Percentiles rank a stretch among this genome's conserved stretches.
Evolutionary conservation across 2,329 filamentous ascomycete genomes (phyloP).

Genomic region (Microdochium trichocladiopsis): DNA sequence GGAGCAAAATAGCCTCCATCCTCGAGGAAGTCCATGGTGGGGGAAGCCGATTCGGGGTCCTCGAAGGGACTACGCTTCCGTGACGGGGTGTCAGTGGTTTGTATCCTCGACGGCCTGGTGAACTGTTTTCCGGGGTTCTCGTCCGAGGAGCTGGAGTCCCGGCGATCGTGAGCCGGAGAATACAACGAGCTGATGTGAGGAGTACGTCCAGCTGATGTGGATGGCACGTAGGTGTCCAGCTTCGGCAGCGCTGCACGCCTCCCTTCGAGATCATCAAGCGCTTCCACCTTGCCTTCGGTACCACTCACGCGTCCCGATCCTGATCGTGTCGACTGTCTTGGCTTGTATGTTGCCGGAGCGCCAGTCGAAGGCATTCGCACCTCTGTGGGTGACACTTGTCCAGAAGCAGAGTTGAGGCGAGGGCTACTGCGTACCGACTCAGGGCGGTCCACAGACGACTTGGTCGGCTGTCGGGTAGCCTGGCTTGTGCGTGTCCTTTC

Average conservation of each 20-base stretch:
- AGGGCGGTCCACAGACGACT: slow-evolving; percentile 12
- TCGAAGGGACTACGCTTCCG: slow-evolving; percentile 9
- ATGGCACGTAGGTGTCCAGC: not conserved
- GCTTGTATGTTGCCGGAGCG: slow-evolving; percentile 12
- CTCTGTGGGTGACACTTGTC: not conserved
- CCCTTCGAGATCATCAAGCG: slow-evolving; percentile 6
- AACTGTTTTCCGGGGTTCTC: slow-evolving; percentile 9
- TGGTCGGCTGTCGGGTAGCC: slow-evolving; percentile 6
- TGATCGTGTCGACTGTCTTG: slow-evolving; percentile 11
- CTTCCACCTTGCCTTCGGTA: slow-evolving; percentile 5
- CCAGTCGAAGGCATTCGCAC: slow-evolving; percentile 4
- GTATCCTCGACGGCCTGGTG: slow-evolving; percentile 8
- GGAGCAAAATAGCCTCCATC: not conserved
- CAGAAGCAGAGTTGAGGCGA: not conserved
- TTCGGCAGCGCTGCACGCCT: slow-evolving; percentile 2
- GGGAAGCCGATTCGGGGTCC: slow-evolving; percentile 6
- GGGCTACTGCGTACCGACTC: slow-evolving; percentile 16
- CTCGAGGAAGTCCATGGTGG: slow-evolving; percentile 9
- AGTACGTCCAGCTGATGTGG: not conserved
- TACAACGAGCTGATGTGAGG: not conserved
- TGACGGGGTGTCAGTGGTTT: slow-evolving; percentile 6
- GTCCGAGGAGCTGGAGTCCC: slow-evolving; percentile 16
- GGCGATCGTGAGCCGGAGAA: not conserved
- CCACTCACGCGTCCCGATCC: slow-evolving; percentile 6
- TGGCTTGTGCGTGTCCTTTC: slow-evolving; percentile 10